A percentile compares a stretch with the other conserved stretches of the same genome.
Conservation (phyloP, 164 flowering plant species). For the Hamamelis virginiana region DNA sequence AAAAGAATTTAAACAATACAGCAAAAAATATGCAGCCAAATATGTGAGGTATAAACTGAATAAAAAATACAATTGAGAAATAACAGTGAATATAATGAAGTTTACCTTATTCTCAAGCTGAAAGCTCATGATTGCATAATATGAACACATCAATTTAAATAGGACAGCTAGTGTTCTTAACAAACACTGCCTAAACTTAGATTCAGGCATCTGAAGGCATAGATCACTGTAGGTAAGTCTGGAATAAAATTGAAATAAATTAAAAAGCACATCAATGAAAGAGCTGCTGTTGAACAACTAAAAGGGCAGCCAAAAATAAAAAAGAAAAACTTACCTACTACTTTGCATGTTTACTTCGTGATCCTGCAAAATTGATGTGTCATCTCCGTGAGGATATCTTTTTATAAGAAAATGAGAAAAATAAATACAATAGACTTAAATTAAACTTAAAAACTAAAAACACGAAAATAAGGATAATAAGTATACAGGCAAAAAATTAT, state of each 20-base stretch:
- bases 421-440: not conserved
- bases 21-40: not conserved
- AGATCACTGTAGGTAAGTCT: conserved; percentile 97
- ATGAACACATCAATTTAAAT: conserved; percentile 82
- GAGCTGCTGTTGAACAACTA: not conserved
- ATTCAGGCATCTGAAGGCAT: conserved; percentile 89
- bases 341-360: conserved; percentile 41
- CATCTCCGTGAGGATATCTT: conserved; percentile 2
- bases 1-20: not conserved
- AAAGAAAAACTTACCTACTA: conserved; percentile 49
- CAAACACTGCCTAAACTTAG: conserved; percentile 85
- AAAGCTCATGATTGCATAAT: conserved; percentile 77
- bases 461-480: not conserved
- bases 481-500: too few relatives aligned
- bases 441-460: not conserved
- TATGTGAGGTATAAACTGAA: not conserved
- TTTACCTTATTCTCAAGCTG: conserved; percentile 66
- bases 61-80: not conserved
- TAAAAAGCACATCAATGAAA: conserved; percentile 12
- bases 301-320: not conserved
- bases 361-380: conserved; percentile 54
- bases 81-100: not conserved
- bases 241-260: conserved; percentile 31
- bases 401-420: not conserved
- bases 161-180: conserved; percentile 68